These are phyloP conservation scores for Ichthyophthirius multifiliis DNA, from an alignment of 169 alveolate genomes.

Conservation along the genomic window DNA sequence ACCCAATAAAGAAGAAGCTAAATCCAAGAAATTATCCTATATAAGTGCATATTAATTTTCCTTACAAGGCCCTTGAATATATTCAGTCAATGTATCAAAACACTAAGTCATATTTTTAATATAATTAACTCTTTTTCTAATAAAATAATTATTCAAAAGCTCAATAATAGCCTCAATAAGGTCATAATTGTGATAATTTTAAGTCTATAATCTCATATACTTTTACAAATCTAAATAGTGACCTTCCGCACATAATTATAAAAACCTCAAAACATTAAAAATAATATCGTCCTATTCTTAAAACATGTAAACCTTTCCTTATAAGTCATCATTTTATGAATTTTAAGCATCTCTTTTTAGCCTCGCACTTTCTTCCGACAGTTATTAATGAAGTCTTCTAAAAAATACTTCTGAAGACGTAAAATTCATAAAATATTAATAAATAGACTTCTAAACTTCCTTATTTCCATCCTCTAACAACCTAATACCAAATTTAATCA, in stretches of 20 bases:
- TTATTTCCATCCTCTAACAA: slow-evolving; percentile 38
- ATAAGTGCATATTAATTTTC: slow-evolving; percentile 76
- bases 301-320: neutral
- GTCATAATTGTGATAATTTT: slow-evolving; percentile 47
- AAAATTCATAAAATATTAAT: slow-evolving; percentile 23
- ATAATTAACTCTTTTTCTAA: slow-evolving; percentile 13
- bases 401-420: slow-evolving; percentile 42
- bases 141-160: slow-evolving; percentile 10
- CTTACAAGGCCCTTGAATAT: slow-evolving; percentile 83
- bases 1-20: slow-evolving; percentile 27
- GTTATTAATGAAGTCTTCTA: slow-evolving; percentile 19
- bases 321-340: neutral
- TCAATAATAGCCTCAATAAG: slow-evolving; percentile 37
- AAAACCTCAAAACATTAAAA: slow-evolving; percentile 51
- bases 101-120: slow-evolving; percentile 34
- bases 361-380: slow-evolving; percentile 3
- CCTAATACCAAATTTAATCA: slow-evolving; percentile 29
- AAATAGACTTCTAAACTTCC: slow-evolving; percentile 36
- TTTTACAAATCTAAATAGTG: slow-evolving; percentile 71
- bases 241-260: slow-evolving; percentile 76
- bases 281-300: slow-evolving; percentile 14
- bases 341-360: slow-evolving; percentile 29
- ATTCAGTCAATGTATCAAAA: slow-evolving; percentile 76
- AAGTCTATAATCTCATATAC: slow-evolving; percentile 65
- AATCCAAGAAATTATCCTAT: slow-evolving; percentile 40